Conservation (phyloP, 805 yeast genomes). For the Allodekkera sacchari region DNA sequence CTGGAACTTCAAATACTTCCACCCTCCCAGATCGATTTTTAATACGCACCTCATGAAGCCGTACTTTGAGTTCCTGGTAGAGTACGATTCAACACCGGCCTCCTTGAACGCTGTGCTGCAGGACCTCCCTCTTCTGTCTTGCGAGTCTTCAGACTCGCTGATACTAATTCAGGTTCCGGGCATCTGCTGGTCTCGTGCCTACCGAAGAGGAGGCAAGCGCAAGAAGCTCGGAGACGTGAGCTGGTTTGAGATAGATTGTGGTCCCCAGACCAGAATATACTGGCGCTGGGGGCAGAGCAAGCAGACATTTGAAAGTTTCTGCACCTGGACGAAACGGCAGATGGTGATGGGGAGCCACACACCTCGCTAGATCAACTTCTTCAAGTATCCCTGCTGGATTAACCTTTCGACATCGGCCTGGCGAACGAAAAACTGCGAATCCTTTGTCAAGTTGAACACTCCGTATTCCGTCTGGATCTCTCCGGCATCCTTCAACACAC, state of each 20-base stretch:
- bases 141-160: too few species aligned
- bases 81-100: neutral
- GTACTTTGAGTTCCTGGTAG: too few species aligned
- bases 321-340: constrained; percentile 7
- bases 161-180: too few species aligned
- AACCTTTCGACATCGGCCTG: constrained; percentile 90
- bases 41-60: too few species aligned
- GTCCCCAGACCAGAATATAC: neutral
- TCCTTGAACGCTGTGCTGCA: too few species aligned
- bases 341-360: neutral
- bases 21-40: too few species aligned
- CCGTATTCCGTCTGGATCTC: constrained; percentile 97
- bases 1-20: constrained; percentile 25
- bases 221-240: constrained; percentile 5
- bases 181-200: constrained; percentile 24
- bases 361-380: constrained; percentile 31
- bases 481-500: constrained; percentile 91
- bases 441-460: constrained; percentile 84
- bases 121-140: too few species aligned
- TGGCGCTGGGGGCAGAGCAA: constrained; percentile 21
- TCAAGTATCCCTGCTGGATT: constrained; percentile 89
- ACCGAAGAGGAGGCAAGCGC: constrained; percentile 10
- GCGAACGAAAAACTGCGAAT: constrained; percentile 89
- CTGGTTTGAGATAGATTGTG: constrained; percentile 6
- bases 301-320: constrained; percentile 24